Evolutionary conservation across 371 early-diverging fungal genomes (phyloP), one percentile per base, ranked within the genome.

Genomic region (Mortierella sp.): DNA sequence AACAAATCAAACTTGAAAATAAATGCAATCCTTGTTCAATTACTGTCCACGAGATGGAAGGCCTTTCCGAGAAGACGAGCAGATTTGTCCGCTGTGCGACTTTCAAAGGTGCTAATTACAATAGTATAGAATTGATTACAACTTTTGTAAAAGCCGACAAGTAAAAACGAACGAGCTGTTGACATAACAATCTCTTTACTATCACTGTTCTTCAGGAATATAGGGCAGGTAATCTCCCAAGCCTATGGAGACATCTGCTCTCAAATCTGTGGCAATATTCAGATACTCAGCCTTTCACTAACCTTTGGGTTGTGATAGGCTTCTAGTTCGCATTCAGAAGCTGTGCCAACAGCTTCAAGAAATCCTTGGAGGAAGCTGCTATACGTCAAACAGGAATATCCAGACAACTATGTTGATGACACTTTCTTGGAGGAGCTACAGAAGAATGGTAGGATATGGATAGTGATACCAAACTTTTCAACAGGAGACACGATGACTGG

Each of bases 331-430:
- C 75, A 67, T 35, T 17, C 66, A 17, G 61, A 47, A 7, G 34
- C 60, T 42, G 31, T 63, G 26, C 60, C 59, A 3, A 34, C 61
- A n/a, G 22, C 61, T 9, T 67, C 60, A 9, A 85, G 85, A 68
- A 67, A 82, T n/a, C 88, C 90, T 31, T 97, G 98, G 98, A 86
- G 90, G 53, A 96, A 95, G 75, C 81, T 95, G 5, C 82, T 98
- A 61, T 98, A 96, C 85, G 91, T 95, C 40, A 92, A 92, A 60
- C 98, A 97, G 83, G 92, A 90, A 49, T 97, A 93, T 66, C 93
- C 97, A 0, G 98, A 98, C 83, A 96, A 97, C 81, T 95, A 97
- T 83, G 96, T 96, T 1, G 97, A 96, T 66, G 85, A 86, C 22
- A 91, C 95, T 5, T 96, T 98, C 82, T 83, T 98, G 55, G 91